Evolutionary conservation across 1,284 basidiomycete species (phyloP).

Genomic region (Cutaneotrichosporon cutaneum): DNA sequence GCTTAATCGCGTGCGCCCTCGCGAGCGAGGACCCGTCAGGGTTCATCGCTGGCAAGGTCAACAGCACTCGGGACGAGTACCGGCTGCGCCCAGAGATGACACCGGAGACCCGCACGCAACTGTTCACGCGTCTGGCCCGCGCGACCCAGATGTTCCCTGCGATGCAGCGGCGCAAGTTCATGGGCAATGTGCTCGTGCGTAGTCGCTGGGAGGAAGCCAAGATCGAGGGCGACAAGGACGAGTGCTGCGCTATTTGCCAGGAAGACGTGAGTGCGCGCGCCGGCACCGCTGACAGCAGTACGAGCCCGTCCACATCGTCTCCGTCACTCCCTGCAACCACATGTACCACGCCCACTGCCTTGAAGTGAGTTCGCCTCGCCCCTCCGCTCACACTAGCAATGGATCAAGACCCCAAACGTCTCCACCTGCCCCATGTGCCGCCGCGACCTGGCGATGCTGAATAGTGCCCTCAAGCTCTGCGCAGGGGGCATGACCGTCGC

Average conservation of each 20-base stretch:
- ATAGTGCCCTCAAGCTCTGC: conserved; percentile 8
- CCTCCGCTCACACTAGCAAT: conserved; percentile 28
- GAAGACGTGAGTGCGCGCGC: conserved; percentile 19
- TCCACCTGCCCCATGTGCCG: conserved; percentile 48
- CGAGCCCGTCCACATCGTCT: conserved; percentile 23
- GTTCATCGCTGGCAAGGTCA: background rate
- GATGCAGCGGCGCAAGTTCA: conserved; percentile 1
- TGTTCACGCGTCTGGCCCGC: background rate
- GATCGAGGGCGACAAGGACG: conserved; percentile 34
- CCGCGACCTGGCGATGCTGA: conserved; percentile 39
- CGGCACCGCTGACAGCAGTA: conserved; percentile 35
- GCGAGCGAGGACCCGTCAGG: background rate
- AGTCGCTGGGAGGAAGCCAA: background rate
- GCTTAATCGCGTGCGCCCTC: background rate
- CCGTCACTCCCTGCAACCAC: conserved; percentile 45
- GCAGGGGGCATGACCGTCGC: conserved; percentile 6
- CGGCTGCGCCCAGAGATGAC: background rate
- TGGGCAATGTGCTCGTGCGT: conserved; percentile 2
- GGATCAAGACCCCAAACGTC: conserved; percentile 37
- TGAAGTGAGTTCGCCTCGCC: conserved; percentile 26
- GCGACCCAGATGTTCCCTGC: background rate
- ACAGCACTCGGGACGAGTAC: background rate
- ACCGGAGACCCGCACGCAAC: background rate
- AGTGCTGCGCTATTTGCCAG: conserved; percentile 35
- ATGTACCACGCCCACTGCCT: conserved; percentile 47